phyloP scores from a whole-genome alignment of 202 grass and related monocot species.

The Thinopyrum obtusiflorum region DNA sequence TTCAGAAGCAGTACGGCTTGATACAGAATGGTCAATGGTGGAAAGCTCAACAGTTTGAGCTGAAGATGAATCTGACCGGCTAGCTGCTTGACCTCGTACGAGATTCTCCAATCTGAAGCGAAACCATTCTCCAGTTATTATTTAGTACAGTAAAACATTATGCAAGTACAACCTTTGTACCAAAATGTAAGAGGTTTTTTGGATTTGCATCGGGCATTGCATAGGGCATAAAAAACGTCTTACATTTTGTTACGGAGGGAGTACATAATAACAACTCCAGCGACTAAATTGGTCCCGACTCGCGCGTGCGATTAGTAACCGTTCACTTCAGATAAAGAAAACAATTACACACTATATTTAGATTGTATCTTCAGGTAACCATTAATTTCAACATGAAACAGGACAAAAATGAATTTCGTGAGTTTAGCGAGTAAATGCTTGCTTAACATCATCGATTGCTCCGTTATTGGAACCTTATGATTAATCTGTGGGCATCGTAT shows the following conservation, averaged over 20 bases:
- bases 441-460: neutral
- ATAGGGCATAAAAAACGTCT: no score
- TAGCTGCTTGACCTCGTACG: conserved; percentile 65
- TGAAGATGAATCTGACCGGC: conserved; percentile 45
- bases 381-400: neutral
- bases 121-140: conserved; percentile 82
- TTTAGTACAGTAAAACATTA: conserved; percentile 8
- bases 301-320: neutral
- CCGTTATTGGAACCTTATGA: neutral
- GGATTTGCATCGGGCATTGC: no score
- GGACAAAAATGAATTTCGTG: neutral
- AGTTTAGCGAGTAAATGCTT: neutral
- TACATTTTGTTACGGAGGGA: no score
- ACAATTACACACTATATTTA: neutral
- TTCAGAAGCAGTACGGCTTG: conserved; percentile 34
- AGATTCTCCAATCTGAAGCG: conserved; percentile 92
- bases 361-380: neutral
- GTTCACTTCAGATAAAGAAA: neutral
- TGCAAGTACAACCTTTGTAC: no score
- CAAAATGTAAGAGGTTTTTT: no score
- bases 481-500: neutral
- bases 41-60: conserved; percentile 44
- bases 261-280: no score
- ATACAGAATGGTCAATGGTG: conserved; percentile 38
- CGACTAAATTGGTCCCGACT: neutral